phyloP scores from a whole-genome alignment of 1,139 yeast genomes.

The Meyerozyma elateridarum region DNA sequence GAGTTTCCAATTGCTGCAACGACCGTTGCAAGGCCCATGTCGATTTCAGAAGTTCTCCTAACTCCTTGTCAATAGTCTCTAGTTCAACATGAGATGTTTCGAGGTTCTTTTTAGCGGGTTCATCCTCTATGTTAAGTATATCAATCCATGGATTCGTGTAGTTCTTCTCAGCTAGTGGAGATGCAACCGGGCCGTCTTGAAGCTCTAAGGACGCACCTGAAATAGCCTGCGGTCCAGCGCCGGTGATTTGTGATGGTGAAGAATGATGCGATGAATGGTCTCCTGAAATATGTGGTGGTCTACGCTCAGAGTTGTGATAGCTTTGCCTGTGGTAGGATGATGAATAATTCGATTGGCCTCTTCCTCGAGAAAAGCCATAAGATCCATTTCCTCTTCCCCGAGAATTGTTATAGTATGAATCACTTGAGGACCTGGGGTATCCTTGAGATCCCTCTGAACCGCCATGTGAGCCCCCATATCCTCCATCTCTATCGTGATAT shows the following conservation, averaged over 20 bases:
- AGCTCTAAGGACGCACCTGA: no score
- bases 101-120: conserved; percentile 16
- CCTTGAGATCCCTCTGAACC: not conserved
- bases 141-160: conserved; percentile 24
- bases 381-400: no score
- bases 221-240: no score
- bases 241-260: no score
- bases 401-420: no score
- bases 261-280: no score
- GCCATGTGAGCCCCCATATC: not conserved
- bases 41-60: conserved; percentile 24
- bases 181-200: not conserved
- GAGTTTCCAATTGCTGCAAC: conserved; percentile 24
- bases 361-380: no score
- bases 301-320: no score
- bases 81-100: conserved; percentile 20
- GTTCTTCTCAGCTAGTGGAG: not conserved
- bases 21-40: conserved; percentile 20
- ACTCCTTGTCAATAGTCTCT: conserved; percentile 17
- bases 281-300: no score
- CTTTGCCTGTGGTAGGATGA: no score
- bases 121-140: conserved; percentile 21
- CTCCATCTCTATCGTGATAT: no score
- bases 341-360: no score
- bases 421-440: not conserved